Percentiles rank a stretch among this genome's conserved stretches.
These are phyloP conservation scores for Leccinum subgranulosum DNA, from an alignment of 768 basidiomycete species.

Conservation along the genomic window DNA sequence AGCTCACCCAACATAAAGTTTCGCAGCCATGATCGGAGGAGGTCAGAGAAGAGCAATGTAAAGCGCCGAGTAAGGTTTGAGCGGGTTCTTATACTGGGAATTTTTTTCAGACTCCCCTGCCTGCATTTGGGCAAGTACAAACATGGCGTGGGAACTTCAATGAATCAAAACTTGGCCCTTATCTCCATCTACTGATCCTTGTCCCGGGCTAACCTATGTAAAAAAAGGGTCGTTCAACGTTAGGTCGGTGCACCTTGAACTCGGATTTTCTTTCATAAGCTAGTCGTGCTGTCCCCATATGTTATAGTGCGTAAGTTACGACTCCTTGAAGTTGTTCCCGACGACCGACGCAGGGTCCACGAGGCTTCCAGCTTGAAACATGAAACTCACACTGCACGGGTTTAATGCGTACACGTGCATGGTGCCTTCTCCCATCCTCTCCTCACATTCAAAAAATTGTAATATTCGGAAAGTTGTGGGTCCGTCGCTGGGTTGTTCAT, in stretches of 20 bases:
- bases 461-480: background rate
- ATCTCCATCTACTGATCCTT: conserved; percentile 14
- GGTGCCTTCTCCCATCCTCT: background rate
- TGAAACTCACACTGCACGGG: background rate
- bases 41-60: conserved; percentile 14
- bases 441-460: background rate
- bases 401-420: conserved; percentile 1
- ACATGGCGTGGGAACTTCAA: conserved; percentile 12
- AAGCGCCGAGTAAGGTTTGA: conserved; percentile 16
- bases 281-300: background rate
- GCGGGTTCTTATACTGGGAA: conserved; percentile 25
- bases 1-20: conserved; percentile 34
- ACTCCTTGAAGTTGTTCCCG: background rate
- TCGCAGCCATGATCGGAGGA: conserved; percentile 27
- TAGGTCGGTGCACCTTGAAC: background rate
- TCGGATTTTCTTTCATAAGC: background rate
- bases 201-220: background rate
- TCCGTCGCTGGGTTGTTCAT: background rate
- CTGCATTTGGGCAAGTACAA: conserved; percentile 25
- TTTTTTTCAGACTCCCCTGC: conserved; percentile 33
- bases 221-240: too few relatives aligned
- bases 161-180: conserved; percentile 1
- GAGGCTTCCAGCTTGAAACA: conserved; percentile 2
- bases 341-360: conserved; percentile 10
- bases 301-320: background rate